phyloP scores from a whole-genome alignment of 2,329 filamentous ascomycete species.

The Grosmannia clavigera region DNA sequence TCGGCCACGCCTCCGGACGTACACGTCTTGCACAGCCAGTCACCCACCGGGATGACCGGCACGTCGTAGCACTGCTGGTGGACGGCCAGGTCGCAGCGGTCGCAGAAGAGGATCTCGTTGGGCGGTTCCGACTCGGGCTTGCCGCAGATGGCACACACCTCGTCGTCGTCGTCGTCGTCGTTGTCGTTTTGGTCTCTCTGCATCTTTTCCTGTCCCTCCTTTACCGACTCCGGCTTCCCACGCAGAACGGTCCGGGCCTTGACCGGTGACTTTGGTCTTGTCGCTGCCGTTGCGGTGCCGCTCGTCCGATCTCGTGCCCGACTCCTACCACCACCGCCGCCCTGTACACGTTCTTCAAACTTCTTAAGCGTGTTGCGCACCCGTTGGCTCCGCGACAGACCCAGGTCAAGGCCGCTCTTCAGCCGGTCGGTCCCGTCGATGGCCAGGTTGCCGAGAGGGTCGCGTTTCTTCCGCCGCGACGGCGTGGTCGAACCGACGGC shows the following conservation, averaged over 20 bases:
- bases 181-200: neutral
- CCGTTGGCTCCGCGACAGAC: conserved; percentile 32
- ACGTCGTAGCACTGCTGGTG: conserved; percentile 51
- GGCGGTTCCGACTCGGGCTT: conserved; percentile 43
- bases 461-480: conserved; percentile 6
- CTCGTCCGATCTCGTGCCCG: neutral
- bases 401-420: conserved; percentile 38
- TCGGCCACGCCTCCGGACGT: conserved; percentile 9
- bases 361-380: conserved; percentile 8
- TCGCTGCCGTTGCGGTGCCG: neutral
- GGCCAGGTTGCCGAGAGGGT: conserved; percentile 5
- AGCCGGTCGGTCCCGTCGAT: conserved; percentile 18
- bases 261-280: too few relatives aligned
- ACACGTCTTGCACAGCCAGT: conserved; percentile 51
- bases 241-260: neutral
- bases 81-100: conserved; percentile 48
- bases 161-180: conserved; percentile 27
- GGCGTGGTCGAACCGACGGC: conserved; percentile 8
- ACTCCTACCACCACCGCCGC: neutral
- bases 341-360: neutral
- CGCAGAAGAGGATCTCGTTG: conserved; percentile 53
- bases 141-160: conserved; percentile 44
- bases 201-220: neutral
- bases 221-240: neutral
- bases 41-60: conserved; percentile 43